Evolutionary conservation across 1,139 yeast genomes (phyloP), one percentile per base, ranked within the genome.

Genomic region (Oligophagozyma castellii): DNA sequence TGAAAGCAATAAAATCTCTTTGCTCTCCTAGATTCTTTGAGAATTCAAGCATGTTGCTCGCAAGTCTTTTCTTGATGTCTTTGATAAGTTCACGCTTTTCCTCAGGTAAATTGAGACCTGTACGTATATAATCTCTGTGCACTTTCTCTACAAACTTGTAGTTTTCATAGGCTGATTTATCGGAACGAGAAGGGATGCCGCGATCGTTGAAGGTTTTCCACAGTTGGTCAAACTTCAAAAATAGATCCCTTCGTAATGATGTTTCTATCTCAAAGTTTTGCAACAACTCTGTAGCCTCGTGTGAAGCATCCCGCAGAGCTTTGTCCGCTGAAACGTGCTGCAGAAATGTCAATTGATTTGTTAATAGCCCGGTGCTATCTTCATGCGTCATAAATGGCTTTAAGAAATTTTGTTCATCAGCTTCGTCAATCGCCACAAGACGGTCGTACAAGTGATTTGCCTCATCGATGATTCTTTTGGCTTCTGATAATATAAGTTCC

Each of bases 11-110:
- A 41, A 45, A 69, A 10, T 72, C 84, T 14, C 66, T 66, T 44
- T 79, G 84, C 48, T 78, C 92, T 36, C 79, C 81, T 36, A 73
- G 55, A 44, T 76, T 76, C 42, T 71, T 73, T 24, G 70, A 55
- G 48, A 70, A 81, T 41, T 69, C 61, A 26, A 75, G 59, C 6
- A 70, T 55, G 37, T 76, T 56, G 26, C 59, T 61, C n/a, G 77
- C 65, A 30, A 80, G 58, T 45, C 67, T 65, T 45, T 72, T 70
- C 40, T 72, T 67, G 33, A 78, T 56, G 12, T 61, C 65, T 41
- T 70, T 70, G 28, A 78, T 67, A 40, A 66, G 51, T 10, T 69
- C 65, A 37, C 84, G 63, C 29, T 63, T 55, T 18, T 65, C 74
- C 31, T 58, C 51, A 6, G 77, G 63, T 38, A 78, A 56, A 14